A percentile compares a stretch with the other conserved stretches of the same genome.
These are phyloP conservation scores for Rhodotorula sp. DNA, from an alignment of 1,284 basidiomycete genomes.

Conservation along the genomic window DNA sequence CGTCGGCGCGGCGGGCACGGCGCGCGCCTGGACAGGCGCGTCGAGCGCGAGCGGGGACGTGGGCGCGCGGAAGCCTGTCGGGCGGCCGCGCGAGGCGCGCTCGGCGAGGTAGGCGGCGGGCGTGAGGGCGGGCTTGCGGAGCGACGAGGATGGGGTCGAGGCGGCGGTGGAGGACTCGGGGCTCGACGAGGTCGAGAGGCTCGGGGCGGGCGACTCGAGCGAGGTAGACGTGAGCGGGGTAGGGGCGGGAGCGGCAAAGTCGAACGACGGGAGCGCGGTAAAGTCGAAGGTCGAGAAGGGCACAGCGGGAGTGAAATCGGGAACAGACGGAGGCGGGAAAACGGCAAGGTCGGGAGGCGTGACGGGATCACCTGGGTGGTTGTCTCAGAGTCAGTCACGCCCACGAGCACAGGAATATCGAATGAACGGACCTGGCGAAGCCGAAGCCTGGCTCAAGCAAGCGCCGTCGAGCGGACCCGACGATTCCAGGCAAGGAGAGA, in stretches of 20 bases:
- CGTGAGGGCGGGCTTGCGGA: background rate
- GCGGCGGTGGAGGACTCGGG: background rate
- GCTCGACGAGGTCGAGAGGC: background rate
- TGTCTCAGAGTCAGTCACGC: no score
- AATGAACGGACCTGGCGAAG: background rate
- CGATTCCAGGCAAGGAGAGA: background rate
- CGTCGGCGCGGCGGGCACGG: slow-evolving; percentile 58
- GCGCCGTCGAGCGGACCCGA: background rate
- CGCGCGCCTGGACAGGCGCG: slow-evolving; percentile 51
- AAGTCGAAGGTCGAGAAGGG: no score
- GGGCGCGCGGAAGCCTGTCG: slow-evolving; percentile 29
- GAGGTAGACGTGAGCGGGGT: background rate
- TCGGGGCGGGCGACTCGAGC: background rate
- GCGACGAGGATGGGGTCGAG: background rate
- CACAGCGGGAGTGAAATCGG: no score
- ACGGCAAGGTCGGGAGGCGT: no score
- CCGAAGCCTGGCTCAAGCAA: background rate
- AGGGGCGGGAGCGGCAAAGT: background rate
- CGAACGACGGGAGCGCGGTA: no score
- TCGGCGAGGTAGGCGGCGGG: background rate
- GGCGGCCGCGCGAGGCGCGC: background rate
- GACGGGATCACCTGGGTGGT: no score
- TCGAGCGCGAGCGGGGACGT: slow-evolving; percentile 14
- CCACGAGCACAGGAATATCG: background rate
- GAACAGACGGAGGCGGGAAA: no score